Conservation (phyloP, 257 asterid genomes). For the Salvia miltiorrhiza region DNA sequence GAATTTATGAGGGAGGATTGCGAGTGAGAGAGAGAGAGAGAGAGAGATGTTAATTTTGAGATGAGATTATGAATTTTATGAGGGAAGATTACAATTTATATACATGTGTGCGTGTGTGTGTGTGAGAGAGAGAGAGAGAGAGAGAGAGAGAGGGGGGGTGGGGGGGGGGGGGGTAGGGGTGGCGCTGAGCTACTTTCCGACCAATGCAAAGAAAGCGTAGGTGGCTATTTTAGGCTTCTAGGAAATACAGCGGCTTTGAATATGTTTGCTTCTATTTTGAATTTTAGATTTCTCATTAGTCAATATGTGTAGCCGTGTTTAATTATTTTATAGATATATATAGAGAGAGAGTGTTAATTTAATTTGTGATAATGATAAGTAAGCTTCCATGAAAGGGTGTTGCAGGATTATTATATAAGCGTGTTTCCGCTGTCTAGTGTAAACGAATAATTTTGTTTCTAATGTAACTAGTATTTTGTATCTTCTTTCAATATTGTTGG, state of each 20-base stretch:
- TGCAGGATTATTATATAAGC: not conserved
- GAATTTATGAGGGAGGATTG: not conserved
- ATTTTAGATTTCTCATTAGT: not conserved
- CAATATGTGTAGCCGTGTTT: not conserved
- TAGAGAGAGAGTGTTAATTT: not conserved
- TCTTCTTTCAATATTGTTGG: no score
- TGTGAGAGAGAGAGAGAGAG: not conserved
- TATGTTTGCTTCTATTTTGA: not conserved
- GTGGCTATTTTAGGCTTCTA: not conserved
- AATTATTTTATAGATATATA: not conserved
- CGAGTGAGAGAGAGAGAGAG: not conserved
- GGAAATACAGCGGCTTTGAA: conserved; percentile 1
- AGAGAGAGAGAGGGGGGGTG: not conserved
- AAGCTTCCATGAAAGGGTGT: not conserved
- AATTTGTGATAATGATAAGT: not conserved
- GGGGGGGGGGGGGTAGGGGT: no score
- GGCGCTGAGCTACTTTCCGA: conserved; percentile 16
- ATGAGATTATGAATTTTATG: not conserved
- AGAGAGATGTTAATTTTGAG: not conserved
- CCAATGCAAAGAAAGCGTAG: not conserved
- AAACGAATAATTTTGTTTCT: not conserved
- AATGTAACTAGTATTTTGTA: no score
- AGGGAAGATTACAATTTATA: not conserved
- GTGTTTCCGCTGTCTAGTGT: not conserved
- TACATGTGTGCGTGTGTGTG: not conserved